phyloP scores from a whole-genome alignment of 2,329 filamentous ascomycete species.

The Truncatella angustata region DNA sequence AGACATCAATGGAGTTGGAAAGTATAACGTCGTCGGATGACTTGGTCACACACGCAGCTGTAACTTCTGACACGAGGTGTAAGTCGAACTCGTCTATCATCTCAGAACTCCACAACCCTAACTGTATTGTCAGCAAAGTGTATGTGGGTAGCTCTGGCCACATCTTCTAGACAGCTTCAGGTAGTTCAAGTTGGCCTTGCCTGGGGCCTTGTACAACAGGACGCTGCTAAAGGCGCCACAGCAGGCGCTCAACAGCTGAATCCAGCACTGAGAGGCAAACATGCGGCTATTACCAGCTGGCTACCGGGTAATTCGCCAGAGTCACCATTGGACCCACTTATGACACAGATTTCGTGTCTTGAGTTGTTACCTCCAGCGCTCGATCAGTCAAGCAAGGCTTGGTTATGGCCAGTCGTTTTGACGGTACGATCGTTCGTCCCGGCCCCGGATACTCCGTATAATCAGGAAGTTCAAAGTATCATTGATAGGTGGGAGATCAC shows the following conservation, averaged over 20 bases:
- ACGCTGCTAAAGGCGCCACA: constrained; percentile 50
- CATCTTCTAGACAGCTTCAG: constrained; percentile 68
- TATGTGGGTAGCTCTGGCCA: constrained; percentile 66
- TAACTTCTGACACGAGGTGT: constrained; percentile 71
- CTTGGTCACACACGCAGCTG: constrained; percentile 75
- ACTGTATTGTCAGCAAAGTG: constrained; percentile 31
- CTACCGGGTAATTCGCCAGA: constrained; percentile 45
- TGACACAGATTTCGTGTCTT: constrained; percentile 69
- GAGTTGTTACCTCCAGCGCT: constrained; percentile 68
- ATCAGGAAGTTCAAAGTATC: constrained; percentile 67
- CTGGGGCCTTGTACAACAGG: constrained; percentile 64
- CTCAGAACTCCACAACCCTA: not conserved
- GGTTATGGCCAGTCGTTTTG: constrained; percentile 61
- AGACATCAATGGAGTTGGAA: constrained; percentile 72
- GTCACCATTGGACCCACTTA: constrained; percentile 44
- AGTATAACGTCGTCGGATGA: constrained; percentile 70
- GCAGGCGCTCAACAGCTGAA: constrained; percentile 46
- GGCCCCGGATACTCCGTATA: constrained; percentile 52
- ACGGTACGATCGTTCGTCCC: constrained; percentile 67
- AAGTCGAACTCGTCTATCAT: constrained; percentile 22
- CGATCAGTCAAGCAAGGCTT: constrained; percentile 57
- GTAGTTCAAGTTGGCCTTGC: constrained; percentile 71
- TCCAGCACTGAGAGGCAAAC: constrained; percentile 53
- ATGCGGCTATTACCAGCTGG: constrained; percentile 58
- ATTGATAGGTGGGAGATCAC: constrained; percentile 83